Percentiles rank a stretch among this genome's conserved stretches.
These are phyloP conservation scores for Rhodosporidiobolus sp. DNA, from an alignment of 768 basidiomycete species.

Conservation along the genomic window DNA sequence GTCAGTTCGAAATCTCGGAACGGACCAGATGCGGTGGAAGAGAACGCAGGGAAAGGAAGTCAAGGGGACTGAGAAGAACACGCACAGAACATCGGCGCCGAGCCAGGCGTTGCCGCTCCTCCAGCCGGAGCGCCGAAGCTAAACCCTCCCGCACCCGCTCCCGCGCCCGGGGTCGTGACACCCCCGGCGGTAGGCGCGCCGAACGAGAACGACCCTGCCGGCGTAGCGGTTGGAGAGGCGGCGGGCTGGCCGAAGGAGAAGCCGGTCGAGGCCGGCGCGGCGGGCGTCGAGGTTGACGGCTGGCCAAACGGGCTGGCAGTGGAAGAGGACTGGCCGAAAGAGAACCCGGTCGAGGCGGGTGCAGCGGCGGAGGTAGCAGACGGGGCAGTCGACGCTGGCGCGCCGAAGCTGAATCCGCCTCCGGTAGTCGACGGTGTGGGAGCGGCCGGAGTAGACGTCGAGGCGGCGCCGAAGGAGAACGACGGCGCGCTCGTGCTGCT, in stretches of 20 bases:
- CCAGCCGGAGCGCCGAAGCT: neutral
- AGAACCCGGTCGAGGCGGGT: neutral
- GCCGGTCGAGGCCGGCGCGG: neutral
- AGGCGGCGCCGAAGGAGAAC: too few species aligned
- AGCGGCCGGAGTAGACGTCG: too few species aligned
- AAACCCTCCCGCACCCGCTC: neutral
- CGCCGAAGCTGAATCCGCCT: neutral
- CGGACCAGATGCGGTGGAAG: too few species aligned
- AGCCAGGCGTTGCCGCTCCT: neutral
- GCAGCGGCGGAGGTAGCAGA: neutral
- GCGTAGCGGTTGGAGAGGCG: neutral
- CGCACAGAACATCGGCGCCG: conserved; percentile 2
- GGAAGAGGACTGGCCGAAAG: neutral
- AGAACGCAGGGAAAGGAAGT: too few species aligned
- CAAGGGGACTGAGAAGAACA: too few species aligned
- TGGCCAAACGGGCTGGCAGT: neutral
- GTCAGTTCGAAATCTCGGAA: too few species aligned
- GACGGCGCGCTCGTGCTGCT: too few species aligned
- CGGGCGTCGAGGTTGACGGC: neutral
- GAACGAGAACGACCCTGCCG: conserved; percentile 1
- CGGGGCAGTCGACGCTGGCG: neutral
- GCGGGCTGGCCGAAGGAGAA: neutral
- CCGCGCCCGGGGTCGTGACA: neutral
- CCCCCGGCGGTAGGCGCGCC: neutral
- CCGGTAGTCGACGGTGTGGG: too few species aligned